Evolutionary conservation across 2,329 filamentous ascomycete species (phyloP), one percentile per base, ranked within the genome.

Genomic region (Monosporascus sp.): DNA sequence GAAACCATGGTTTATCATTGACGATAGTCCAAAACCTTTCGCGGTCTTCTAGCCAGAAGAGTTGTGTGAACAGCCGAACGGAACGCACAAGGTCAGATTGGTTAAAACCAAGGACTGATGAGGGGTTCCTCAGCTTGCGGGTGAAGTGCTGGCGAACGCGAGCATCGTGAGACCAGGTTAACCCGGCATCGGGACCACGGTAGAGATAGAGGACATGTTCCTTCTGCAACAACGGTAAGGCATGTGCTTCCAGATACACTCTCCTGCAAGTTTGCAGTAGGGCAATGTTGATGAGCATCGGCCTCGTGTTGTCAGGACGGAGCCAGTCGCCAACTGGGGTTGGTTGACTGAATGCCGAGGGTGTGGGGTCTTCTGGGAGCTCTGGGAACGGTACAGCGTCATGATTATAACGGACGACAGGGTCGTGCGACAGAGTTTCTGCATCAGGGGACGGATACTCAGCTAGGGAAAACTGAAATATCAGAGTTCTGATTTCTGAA

Each of bases 181-280:
- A n/a, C 43, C 22, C 24, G 7, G 43, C 11, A 15, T 37, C 24
- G 18, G 55, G 60, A 8, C 56, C 56, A 5, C 51, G 52, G 31
- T 51, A 39, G n/a, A 61, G 62, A 56, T 65, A 69, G 57, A 68
- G 65, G 11, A 57, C 57, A 44, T 67, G 63, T 45, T 66, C 64
- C 7, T 62, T 62, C 52, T 66, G 62, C 38, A 57, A 48, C 44
- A 69, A 58, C 2, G 67, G 68, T 8, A 70, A 52, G 2, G 52
- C 51, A 39, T 63, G 58, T 2, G 65, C 59, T 52, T 73, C 71
- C 14, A 70, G 59, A 56, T 69, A 72, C 18, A 65, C 57, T 18
- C 65, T 62, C 44, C 67, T 64, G 53, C 71, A 73, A 2, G 71
- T 72, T 3, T 59, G 59, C 8, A 72, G 56, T 7, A 72, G 54